Percentiles rank a stretch among this genome's conserved stretches.
Conservation (phyloP, 2,329 filamentous ascomycete species). For the Sarocladium brachiariae region DNA sequence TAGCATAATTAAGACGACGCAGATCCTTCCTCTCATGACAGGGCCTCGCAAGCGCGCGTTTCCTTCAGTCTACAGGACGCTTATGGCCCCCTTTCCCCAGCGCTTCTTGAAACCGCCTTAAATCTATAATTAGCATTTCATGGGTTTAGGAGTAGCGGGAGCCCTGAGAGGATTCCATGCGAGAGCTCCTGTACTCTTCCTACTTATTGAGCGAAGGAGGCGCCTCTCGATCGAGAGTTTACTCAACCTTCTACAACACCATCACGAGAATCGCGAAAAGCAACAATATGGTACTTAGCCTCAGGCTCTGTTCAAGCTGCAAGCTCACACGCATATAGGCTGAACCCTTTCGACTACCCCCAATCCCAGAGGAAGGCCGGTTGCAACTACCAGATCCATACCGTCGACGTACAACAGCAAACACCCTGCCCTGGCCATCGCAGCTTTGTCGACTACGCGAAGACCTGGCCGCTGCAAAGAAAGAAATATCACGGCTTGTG, state of each 20-base stretch:
- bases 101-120: not conserved
- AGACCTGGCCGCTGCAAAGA: not conserved
- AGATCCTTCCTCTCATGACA: not conserved
- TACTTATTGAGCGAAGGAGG: not conserved
- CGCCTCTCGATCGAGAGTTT: not conserved
- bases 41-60: not conserved
- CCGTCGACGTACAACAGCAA: not conserved
- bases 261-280: not conserved
- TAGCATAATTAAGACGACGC: not conserved
- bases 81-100: not conserved
- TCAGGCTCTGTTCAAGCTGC: not conserved
- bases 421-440: not conserved
- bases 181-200: not conserved
- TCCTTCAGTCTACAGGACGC: not conserved
- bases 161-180: not conserved
- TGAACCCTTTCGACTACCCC: not conserved
- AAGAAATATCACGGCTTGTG: not conserved
- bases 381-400: not conserved
- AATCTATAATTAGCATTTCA: not conserved
- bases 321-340: not conserved
- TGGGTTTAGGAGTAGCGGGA: not conserved
- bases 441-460: not conserved
- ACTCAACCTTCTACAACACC: not conserved
- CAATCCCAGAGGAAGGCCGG: not conserved
- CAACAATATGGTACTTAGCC: not conserved